Evolutionary conservation across 148 eudicot species (phyloP).

Genomic region (Vaccinium myrtillus): DNA sequence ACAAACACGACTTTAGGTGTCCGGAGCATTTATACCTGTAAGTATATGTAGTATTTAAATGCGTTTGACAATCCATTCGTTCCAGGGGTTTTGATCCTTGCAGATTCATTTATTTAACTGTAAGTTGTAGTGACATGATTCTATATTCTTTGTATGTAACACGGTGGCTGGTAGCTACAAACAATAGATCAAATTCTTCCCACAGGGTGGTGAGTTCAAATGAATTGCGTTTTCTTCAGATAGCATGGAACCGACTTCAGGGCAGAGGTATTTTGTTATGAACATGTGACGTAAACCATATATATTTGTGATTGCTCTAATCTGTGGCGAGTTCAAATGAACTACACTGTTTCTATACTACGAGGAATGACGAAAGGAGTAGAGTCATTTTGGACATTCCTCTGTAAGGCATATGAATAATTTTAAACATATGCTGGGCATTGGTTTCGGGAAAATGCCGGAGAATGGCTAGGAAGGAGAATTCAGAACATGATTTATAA

Average conservation of each 20-base stretch:
- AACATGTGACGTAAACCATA: no score
- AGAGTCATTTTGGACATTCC: no score
- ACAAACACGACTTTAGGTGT: background rate
- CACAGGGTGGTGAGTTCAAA: background rate
- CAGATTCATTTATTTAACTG: slow-evolving; percentile 6
- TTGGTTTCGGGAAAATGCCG: no score
- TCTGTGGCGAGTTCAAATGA: background rate
- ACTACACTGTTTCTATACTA: background rate
- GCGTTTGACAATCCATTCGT: slow-evolving; percentile 7
- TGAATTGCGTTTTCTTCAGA: background rate
- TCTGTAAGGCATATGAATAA: no score
- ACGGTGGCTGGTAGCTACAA: background rate
- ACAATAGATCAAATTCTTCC: background rate
- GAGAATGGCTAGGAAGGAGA: no score
- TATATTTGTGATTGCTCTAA: background rate
- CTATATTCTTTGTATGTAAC: background rate
- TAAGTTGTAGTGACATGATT: background rate
- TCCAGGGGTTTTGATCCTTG: slow-evolving; percentile 10
- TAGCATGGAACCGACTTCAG: no score
- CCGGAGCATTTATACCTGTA: background rate
- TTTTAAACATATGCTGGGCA: no score
- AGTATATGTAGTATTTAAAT: background rate
- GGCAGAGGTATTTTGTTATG: no score
- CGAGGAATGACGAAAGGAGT: no score
- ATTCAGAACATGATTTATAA: no score